Evolutionary conservation across 768 basidiomycete genomes (phyloP), one percentile per base, ranked within the genome.

Genomic region (Gloeophyllum trabeum): DNA sequence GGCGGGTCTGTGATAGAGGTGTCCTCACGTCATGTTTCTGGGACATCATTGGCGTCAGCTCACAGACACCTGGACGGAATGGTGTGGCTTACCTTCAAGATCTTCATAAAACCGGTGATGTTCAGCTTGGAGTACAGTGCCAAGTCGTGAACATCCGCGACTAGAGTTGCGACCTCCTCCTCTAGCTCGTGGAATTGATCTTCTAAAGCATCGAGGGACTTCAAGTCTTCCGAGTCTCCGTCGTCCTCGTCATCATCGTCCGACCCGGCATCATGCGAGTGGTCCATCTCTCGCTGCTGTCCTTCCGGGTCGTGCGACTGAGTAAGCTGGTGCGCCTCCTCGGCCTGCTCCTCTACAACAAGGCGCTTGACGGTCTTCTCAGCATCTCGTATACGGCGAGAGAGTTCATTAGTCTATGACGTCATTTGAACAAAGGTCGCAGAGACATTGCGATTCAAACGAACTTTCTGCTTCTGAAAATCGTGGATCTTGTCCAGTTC

Each of bases 61-160:
- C 21, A 23, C 14, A 16, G 35, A 7, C 5, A 4, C 23, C n/a
- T 14, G n/a, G 23, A 10, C 18, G 12, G 12, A 36, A 5, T 28
- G 18, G 37, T 21, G 26, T 21, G 16, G 59, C 60, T 37, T 46
- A 83, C 86, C 74, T 98, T 97, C 47, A 97, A 69, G 47, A 97
- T 97, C 65, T 99, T 99, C 72, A 97, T 85, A 59, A 99, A 99
- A 6, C 96, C 96, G 1, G 96, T 97, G 54, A 97, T 92, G 59
- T 98, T 98, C 42, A 98, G 75, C 58, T 98, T 98, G 3, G 94
- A 93, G 58, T 93, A 86, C 23, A 97, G 67, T 1, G 92, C 91
- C 30, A 93, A 71, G 59, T 91, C 88, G 51, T 92, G 88, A 7
- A 89, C 86, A 49, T 88, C 85, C 1, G 94, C 94, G 14, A 99